Conservation (phyloP, 75 land plant species). For the Picea glauca region DNA sequence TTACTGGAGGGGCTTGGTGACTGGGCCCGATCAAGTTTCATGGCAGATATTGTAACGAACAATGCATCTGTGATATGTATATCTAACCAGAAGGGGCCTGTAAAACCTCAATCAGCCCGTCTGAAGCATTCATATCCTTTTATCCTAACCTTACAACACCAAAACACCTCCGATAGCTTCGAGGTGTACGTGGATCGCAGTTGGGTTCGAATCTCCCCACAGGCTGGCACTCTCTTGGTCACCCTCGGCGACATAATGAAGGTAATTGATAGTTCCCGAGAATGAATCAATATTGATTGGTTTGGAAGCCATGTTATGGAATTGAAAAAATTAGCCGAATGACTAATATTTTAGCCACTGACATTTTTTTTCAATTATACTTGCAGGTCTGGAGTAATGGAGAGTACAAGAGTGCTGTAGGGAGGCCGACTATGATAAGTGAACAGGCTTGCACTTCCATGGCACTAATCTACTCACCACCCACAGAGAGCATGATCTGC, state of each 20-base stretch:
- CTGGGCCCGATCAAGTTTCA: neutral
- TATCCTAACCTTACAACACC: neutral
- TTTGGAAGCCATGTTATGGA: too few relatives aligned
- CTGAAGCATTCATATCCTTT: neutral
- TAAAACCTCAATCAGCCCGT: constrained; percentile 4
- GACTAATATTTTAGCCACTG: too few relatives aligned
- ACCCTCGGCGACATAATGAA: constrained; percentile 4
- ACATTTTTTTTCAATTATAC: neutral
- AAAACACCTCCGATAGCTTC: neutral
- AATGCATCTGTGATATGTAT: neutral
- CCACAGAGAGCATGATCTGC: neutral
- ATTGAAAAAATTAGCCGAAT: too few relatives aligned
- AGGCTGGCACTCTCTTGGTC: neutral
- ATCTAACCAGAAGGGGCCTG: neutral
- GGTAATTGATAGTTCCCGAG: neutral
- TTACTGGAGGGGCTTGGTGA: constrained; percentile 1
- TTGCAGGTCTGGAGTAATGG: constrained; percentile 10
- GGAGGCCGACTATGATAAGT: neutral
- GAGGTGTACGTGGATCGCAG: neutral
- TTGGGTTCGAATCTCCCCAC: constrained; percentile 3
- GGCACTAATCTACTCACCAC: neutral
- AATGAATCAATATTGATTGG: too few relatives aligned
- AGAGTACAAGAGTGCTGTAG: neutral
- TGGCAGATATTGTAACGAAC: neutral
- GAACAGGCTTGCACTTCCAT: neutral